Evolutionary conservation across 306 rosid species (phyloP).

Genomic region (Cicer chorassanicum): DNA sequence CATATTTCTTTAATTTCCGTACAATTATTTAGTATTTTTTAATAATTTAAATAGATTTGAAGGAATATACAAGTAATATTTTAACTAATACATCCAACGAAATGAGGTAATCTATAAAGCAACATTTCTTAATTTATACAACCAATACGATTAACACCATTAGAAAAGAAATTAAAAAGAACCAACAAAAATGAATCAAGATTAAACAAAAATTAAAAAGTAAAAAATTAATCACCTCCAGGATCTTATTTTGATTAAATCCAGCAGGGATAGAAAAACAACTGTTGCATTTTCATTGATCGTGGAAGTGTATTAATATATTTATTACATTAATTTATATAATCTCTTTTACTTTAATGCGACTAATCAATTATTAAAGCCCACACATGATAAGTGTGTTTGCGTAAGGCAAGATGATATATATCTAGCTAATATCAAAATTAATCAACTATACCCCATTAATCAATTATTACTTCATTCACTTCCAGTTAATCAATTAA

Average conservation of each 20-base stretch:
- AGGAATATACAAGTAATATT: no score
- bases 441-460: conserved; percentile 5
- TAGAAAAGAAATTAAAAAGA: no score
- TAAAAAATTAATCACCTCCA: no score
- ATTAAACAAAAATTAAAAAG: no score
- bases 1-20: not conserved
- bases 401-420: conserved; percentile 50
- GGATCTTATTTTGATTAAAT: no score
- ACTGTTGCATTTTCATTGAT: no score
- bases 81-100: no score
- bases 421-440: conserved; percentile 32
- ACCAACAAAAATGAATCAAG: no score
- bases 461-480: conserved; percentile 36
- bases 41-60: not conserved
- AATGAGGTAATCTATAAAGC: no score
- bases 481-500: not conserved
- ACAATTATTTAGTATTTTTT: not conserved
- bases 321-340: not conserved
- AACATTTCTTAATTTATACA: no score
- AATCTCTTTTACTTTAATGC: not conserved
- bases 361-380: conserved; percentile 36
- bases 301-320: not conserved
- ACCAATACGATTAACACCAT: no score
- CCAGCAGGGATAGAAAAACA: no score
- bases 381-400: conserved; percentile 35